Evolutionary conservation across 345 rosid genomes (phyloP), one percentile per base, ranked within the genome.

Genomic region (Eucalyptus polybractea): DNA sequence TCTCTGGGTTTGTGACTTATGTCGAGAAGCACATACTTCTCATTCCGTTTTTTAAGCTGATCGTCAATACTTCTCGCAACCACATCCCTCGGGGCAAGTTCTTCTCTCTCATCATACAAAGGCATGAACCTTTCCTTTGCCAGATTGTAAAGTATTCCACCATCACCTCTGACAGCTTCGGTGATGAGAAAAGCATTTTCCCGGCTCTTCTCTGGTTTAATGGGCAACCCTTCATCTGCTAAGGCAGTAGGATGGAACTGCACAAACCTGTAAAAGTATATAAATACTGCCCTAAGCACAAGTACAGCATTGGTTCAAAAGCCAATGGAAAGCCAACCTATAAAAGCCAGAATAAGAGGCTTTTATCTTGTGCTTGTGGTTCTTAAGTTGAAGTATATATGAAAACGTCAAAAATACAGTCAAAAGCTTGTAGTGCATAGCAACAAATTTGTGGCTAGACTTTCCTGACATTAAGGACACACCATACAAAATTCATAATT

Each of bases 241-340:
- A 98, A 93, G 90, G 99, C 98, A 88, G 99, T 98, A 8, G 99
- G 99, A 90, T 98, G 99, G 92, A 98, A 98, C 93, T 97, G 99
- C 90, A 98, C 99, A 89, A 98, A 98, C 91, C 99, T 97, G 95
- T 14, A 58, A 83, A 83, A 89, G 54, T 6, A 42, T 33, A 89
- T 88, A 72, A 87, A 72, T 87, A 50, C 83, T 19, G 8, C 45
- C 83, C 50, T 90, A 29, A 72, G 45, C 80, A 80, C 50, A 87
- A 87, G 60, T 88, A 67, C 89, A 47, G 53, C 65, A 86, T 50
- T 4, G 13, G 87, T 58, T 21, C 83, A 83, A 83, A 54, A 37
- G 27, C 45, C 83, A 76, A 76, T 76, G 83, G 83, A 76, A n/a
- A 76, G 45, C 80, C 80, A 69, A 33, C 44, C 24, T 9, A 69